Conservation (phyloP, 2,329 filamentous ascomycete genomes). For the Amesomyces nigricolor region DNA sequence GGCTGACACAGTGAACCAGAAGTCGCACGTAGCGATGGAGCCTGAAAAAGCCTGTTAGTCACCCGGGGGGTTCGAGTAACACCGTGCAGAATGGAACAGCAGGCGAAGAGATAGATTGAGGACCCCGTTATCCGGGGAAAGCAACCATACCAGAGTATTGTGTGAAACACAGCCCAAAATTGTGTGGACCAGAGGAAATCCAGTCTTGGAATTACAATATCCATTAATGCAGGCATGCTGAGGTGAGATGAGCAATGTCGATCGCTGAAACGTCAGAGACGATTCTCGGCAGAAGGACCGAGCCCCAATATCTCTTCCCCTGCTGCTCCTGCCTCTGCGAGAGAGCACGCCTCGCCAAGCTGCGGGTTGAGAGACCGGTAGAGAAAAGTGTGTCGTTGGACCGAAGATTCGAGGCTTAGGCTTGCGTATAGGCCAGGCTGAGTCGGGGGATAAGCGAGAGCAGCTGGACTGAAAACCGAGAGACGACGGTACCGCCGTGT, state of each 20-base stretch:
- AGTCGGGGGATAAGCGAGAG: constrained; percentile 15
- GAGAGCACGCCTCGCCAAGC: constrained; percentile 1
- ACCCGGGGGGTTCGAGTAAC: neutral
- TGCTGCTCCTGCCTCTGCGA: neutral
- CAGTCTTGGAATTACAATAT: constrained; percentile 27
- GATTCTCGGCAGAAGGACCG: neutral
- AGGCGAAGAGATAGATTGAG: neutral
- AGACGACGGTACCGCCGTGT: constrained; percentile 20
- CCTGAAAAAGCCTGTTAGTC: constrained; percentile 43
- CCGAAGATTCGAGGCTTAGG: neutral
- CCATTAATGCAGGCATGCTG: constrained; percentile 25
- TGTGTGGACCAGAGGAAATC: constrained; percentile 39
- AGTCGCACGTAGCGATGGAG: constrained; percentile 82
- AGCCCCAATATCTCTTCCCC: neutral
- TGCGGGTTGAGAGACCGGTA: neutral
- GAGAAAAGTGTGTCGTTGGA: neutral
- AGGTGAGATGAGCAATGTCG: constrained; percentile 1
- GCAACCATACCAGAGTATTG: constrained; percentile 40
- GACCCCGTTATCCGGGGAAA: neutral
- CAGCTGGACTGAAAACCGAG: constrained; percentile 12
- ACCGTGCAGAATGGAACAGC: neutral
- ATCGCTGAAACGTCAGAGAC: neutral
- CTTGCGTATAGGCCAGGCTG: constrained; percentile 9
- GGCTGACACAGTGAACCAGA: constrained; percentile 76
- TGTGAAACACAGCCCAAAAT: constrained; percentile 41